These are phyloP conservation scores for Fusarium cicatricum DNA, from an alignment of 2,329 filamentous ascomycete genomes.

Conservation along the genomic window DNA sequence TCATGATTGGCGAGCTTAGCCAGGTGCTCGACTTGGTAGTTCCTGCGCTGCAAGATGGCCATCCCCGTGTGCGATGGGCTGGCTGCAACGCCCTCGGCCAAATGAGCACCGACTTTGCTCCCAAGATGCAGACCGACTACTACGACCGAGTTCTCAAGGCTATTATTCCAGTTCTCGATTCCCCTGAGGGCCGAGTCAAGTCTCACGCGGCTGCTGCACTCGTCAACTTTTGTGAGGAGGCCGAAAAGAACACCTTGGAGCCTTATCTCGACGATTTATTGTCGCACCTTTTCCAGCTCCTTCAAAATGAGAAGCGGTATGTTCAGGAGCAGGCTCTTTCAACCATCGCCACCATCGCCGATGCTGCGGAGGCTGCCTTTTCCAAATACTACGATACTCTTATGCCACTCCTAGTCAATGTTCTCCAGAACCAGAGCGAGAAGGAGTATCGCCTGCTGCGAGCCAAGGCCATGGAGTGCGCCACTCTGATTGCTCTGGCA, in stretches of 20 bases:
- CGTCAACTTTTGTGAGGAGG: constrained; percentile 99
- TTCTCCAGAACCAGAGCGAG: constrained; percentile 87
- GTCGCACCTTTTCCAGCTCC: constrained; percentile 82
- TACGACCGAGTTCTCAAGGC: constrained; percentile 87
- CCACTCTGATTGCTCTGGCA: constrained; percentile 92
- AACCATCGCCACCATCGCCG: constrained; percentile 98
- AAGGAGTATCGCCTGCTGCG: constrained; percentile 92
- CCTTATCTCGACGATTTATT: constrained; percentile 92
- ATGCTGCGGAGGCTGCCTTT: constrained; percentile 95
- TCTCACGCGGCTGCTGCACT: constrained; percentile 97
- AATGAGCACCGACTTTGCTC: constrained; percentile 99
- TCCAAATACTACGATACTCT: constrained; percentile 94
- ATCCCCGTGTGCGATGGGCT: constrained; percentile 95
- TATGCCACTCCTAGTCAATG: constrained; percentile 93
- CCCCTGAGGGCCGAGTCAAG: constrained; percentile 91
- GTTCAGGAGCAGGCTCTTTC: constrained; percentile 98
- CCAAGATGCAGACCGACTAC: constrained; percentile 97
- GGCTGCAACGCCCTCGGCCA: constrained; percentile 98
- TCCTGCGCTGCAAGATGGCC: constrained; percentile 86
- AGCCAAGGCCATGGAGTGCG: constrained; percentile 99
- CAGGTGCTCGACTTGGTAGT: constrained; percentile 96
- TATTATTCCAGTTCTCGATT: constrained; percentile 91
- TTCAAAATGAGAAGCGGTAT: constrained; percentile 92
- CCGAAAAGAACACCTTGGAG: constrained; percentile 89
- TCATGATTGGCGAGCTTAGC: constrained; percentile 94